Evolutionary conservation across 2,329 filamentous ascomycete species (phyloP).

Genomic region (Juglanconis juglandina): DNA sequence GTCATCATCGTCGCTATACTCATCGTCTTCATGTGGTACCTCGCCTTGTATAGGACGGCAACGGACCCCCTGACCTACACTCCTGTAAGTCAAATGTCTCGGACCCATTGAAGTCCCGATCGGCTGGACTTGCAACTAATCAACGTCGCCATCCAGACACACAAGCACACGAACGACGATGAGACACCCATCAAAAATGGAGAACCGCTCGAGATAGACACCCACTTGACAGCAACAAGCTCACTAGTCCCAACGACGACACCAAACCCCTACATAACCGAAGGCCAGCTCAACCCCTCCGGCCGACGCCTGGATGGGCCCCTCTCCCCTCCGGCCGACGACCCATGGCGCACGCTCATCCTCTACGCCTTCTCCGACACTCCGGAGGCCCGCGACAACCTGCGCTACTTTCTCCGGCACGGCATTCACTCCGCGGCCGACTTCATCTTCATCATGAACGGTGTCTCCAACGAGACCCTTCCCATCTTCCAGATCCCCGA

Average conservation of each 20-base stretch:
- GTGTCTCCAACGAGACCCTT: constrained; percentile 25
- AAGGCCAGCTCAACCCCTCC: constrained; percentile 17
- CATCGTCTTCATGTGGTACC: constrained; percentile 12
- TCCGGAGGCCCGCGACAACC: constrained; percentile 28
- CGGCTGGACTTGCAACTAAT: not conserved
- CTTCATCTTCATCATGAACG: constrained; percentile 39
- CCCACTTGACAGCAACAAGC: not conserved
- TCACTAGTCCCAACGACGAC: not conserved
- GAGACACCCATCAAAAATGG: not conserved
- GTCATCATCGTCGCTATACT: constrained; percentile 14
- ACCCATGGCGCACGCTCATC: constrained; percentile 26
- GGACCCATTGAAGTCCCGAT: not conserved
- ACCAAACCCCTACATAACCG: constrained; percentile 17
- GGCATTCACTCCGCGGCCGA: constrained; percentile 35
- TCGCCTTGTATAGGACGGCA: constrained; percentile 4
- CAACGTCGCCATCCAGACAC: not conserved
- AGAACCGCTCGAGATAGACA: not conserved
- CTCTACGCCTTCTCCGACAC: constrained; percentile 36
- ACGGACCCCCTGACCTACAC: constrained; percentile 4
- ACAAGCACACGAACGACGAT: not conserved
- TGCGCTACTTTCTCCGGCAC: constrained; percentile 34
- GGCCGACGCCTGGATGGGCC: constrained; percentile 14
- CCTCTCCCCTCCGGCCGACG: constrained; percentile 17
- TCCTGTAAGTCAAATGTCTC: constrained; percentile 13
- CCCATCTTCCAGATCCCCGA: constrained; percentile 25